Percentiles rank a stretch among this genome's conserved stretches.
phyloP scores from a whole-genome alignment of 2,329 filamentous ascomycete species.

The Colletotrichum incanum region DNA sequence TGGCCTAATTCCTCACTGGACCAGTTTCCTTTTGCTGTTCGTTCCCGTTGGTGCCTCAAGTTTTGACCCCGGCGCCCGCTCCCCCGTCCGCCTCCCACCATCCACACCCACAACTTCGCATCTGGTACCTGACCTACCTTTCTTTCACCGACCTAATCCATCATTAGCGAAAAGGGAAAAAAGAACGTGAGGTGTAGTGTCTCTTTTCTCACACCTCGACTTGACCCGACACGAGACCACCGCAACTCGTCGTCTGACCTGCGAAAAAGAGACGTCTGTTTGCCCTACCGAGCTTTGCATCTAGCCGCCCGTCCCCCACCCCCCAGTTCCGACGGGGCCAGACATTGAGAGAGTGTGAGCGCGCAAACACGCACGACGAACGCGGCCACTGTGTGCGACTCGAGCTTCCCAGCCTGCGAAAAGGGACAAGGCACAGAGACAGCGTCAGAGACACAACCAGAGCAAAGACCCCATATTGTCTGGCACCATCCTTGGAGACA shows the following conservation, averaged over 20 bases:
- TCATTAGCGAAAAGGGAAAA: slow-evolving; percentile 23
- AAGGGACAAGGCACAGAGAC: background rate
- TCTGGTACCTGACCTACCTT: slow-evolving; percentile 10
- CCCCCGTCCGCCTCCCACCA: background rate
- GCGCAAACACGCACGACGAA: slow-evolving; percentile 35
- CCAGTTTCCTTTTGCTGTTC: slow-evolving; percentile 11
- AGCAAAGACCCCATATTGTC: slow-evolving; percentile 22
- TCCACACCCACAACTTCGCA: slow-evolving; percentile 10
- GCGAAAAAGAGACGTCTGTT: background rate
- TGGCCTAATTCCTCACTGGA: background rate
- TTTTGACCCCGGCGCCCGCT: slow-evolving; percentile 25
- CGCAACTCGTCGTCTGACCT: slow-evolving; percentile 25
- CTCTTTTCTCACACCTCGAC: slow-evolving; percentile 15
- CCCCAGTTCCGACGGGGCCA: slow-evolving; percentile 18
- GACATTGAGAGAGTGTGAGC: slow-evolving; percentile 4
- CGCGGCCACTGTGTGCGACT: slow-evolving; percentile 34
- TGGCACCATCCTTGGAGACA: slow-evolving; percentile 27
- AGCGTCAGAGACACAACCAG: background rate
- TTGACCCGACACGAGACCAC: slow-evolving; percentile 4
- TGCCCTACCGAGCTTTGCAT: slow-evolving; percentile 7
- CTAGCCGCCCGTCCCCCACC: background rate
- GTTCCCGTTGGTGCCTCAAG: slow-evolving; percentile 37
- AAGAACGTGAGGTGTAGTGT: slow-evolving; percentile 11
- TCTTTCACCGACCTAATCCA: slow-evolving; percentile 14
- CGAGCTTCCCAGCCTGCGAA: background rate